Evolutionary conservation across 2,329 filamentous ascomycete species (phyloP), one percentile per base, ranked within the genome.

Genomic region (Nemania serpens): DNA sequence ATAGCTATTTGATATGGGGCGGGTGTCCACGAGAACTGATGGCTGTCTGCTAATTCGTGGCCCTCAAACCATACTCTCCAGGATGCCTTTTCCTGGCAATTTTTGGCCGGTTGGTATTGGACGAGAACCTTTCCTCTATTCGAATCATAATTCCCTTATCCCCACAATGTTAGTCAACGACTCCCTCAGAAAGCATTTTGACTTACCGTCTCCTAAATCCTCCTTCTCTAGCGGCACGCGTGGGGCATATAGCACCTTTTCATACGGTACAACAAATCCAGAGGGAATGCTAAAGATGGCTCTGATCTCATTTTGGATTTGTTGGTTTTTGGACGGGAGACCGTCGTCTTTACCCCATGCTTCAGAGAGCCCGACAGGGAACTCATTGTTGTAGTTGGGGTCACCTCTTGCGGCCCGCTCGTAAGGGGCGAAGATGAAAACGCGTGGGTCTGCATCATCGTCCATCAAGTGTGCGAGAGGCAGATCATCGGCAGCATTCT

Each of bases 61-160:
- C 49, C 49, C 37, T 52, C 49, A 42, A 52, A 52, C 49, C 49
- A 52, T 3, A 52, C 49, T 18, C 49, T 36, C 49, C 49, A 52
- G 11, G 49, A 42, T n/a, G 49, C 49, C 37, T 41, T 52, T 4
- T 52, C 49, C 7, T 33, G 20, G 13, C 49, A 52, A 29, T 6
- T 42, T 22, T 41, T 41, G 20, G 49, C 49, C 13, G 49, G 49
- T 33, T 52, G 36, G 20, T 52, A 52, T 13, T 52, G 49, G 9
- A 52, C 49, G 22, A 52, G 49, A 13, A 33, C 36, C 29, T 52
- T 52, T 13, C 36, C 49, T 41, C 49, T 18, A 22, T 52, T 25
- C 9, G 20, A 33, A n/a, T 41, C n/a, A 39, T 18, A 52, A 7
- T 29, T 2, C 2, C 4, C 37, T 42, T 33, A 11, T 5, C 5